Base-by-base conservation (phyloP, 371 early-diverging fungal species). In the Funneliformis caledonium region DNA sequence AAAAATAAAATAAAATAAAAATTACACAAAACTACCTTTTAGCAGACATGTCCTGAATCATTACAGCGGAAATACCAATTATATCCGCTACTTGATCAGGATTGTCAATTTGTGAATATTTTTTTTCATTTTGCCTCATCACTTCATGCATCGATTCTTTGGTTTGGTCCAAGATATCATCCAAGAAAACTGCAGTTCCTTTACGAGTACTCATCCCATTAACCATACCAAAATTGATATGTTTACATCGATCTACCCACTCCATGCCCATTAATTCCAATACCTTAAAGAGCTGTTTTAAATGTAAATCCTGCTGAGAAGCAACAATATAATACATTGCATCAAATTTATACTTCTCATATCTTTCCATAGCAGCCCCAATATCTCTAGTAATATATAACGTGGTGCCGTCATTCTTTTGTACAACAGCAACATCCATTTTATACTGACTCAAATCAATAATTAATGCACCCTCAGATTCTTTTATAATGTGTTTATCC, bases 331-430 rank as follows among this genome's bases (percentile, higher is more conserved):
- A 99, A 85, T 96, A 92, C 91, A 98, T 93, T 87, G 95, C 91
- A 85, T 98, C 96, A 86, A 98, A 98, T 79, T 96, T 88, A 89
- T 95, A 97, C 80, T 88, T 90, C 79, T 95, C 93, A 80, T 96
- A 92, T 84, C 99, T 95, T 85, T 97, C 96, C 82, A 93, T 90
- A 69, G 98, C 99, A 74, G 99, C 99, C 78, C 98, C 99, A 84
- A 99, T 95, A 88, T 99, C 99, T 84, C 99, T 94, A 65, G 99
- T 98, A 42, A 98, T 90, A 86, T 99, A 99, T 19, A 99, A 92
- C 4, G 99, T 94, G 1, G 97, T 94, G 69, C 99, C 99, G 87
- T 99, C 99, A 82, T 89, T 90, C 92, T 98, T 99, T 81, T 94
- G 93, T 45, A 99, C 94, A 3, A 99, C 90, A 22, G 95, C 94